Base-by-base conservation (phyloP, 2,329 filamentous ascomycete species). In the Calonectria pauciramosa region DNA sequence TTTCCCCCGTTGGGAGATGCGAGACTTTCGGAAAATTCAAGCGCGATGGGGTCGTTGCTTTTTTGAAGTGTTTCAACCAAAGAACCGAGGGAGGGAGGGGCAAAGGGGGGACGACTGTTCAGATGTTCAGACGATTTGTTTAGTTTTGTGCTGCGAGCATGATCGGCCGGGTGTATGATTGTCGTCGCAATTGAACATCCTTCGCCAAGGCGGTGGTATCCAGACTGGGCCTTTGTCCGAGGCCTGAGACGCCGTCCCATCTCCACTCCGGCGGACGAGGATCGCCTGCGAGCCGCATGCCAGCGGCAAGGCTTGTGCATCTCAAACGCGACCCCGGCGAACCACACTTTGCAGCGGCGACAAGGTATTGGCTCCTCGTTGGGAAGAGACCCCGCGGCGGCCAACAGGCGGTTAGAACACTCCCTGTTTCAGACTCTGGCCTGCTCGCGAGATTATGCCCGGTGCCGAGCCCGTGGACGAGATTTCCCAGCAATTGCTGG, bases 401-500 rank as follows among this genome's bases (percentile, higher is more conserved):
- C 56, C 56, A 63, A 54, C 47, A 38, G 30, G 73, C 77, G 75
- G 52, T 64, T 78, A 76, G 54, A 67, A 52, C 20, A 73, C 64
- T 72, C 69, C 74, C 72, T 28, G 79, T 80, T 80, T 80, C 79
- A 80, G 75, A 59, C 59, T 71, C 56, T 64, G 77, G 75, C 60
- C 47, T 30, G 28, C 60, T 51, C 60, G 64, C 16, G 67, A 70
- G 36, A 69, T 74, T 68, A 73, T 69, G 75, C 26, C 69, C 71
- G 54, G 64, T 56, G 14, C 67, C 70, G 64, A 41, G 26, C 28
- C 74, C 41, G 49, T 65, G 23, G 56, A 28, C 65, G 56, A 60
- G 76, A 75, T 74, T 80, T 79, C 76, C 70, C 79, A 80, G 79
- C 78, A 80, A 80, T 80, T 65, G 76, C 36, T 56, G 49, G 30